Conservation (phyloP, 305 asterid species). For the Caryopteris hybrid region DNA sequence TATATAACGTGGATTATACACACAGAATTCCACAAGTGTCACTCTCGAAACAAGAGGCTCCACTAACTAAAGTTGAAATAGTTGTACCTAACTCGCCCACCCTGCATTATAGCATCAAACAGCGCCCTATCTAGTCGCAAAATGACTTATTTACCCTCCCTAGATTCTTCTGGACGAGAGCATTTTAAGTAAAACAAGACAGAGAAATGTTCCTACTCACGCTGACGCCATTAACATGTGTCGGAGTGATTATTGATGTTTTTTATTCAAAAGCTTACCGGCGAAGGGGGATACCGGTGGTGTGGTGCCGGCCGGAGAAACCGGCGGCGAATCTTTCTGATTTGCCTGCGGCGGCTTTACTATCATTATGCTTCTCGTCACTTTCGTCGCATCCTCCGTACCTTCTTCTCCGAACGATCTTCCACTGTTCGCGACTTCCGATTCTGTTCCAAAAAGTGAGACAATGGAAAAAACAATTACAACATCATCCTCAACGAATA, state of each 20-base stretch:
- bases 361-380: constrained; percentile 92
- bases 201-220: not conserved
- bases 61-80: constrained; percentile 1
- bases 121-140: too few species aligned
- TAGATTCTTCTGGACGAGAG: constrained; percentile 17
- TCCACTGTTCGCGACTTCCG: constrained; percentile 32
- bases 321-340: constrained; percentile 78
- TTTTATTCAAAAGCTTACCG: constrained; percentile 46
- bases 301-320: constrained; percentile 82
- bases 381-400: constrained; percentile 50
- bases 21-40: constrained; percentile 19
- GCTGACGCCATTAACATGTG: not conserved
- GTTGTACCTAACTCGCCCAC: constrained; percentile 23
- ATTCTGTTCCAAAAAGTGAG: constrained; percentile 21
- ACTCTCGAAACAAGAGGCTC: constrained; percentile 3
- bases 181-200: not conserved
- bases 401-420: constrained; percentile 45
- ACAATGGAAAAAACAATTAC: not conserved
- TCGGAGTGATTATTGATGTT: not conserved
- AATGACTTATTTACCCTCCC: constrained; percentile 2
- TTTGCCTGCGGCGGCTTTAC: constrained; percentile 53
- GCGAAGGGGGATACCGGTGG: constrained; percentile 93
- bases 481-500: not conserved
- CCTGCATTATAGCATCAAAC: constrained; percentile 14
- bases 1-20: not conserved